A percentile compares a stretch with the other conserved stretches of the same genome.
phyloP scores from a whole-genome alignment of 129 eudicot species.

The Helianthus annuus region HanXRQr2.0-SUNRISE NC_035443.2:3463693-3464192 shows the following conservation, averaged over 20 bases:
- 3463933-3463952: conserved; percentile 90
- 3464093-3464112: too few relatives aligned
- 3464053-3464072: too few relatives aligned
- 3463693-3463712: conserved; percentile 55
- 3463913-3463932: conserved; percentile 89
- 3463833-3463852: not conserved
- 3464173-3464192: too few relatives aligned
- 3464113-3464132: too few relatives aligned
- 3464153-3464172: too few relatives aligned
- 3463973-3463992: conserved; percentile 56
- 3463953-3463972: conserved; percentile 96
- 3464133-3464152: too few relatives aligned
- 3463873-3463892: conserved; percentile 16
- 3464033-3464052: too few relatives aligned
- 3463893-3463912: conserved; percentile 77
- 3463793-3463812: conserved; percentile 81
- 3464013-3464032: too few relatives aligned
- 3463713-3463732: conserved; percentile 53
- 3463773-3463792: conserved; percentile 77
- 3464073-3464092: too few relatives aligned
- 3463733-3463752: conserved; percentile 97
- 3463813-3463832: not conserved
- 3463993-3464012: too few relatives aligned
- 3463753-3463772: conserved; percentile 92
- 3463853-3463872: not conserved